phyloP scores from a whole-genome alignment of 2,329 filamentous ascomycete genomes.

The Moelleriella libera region DNA sequence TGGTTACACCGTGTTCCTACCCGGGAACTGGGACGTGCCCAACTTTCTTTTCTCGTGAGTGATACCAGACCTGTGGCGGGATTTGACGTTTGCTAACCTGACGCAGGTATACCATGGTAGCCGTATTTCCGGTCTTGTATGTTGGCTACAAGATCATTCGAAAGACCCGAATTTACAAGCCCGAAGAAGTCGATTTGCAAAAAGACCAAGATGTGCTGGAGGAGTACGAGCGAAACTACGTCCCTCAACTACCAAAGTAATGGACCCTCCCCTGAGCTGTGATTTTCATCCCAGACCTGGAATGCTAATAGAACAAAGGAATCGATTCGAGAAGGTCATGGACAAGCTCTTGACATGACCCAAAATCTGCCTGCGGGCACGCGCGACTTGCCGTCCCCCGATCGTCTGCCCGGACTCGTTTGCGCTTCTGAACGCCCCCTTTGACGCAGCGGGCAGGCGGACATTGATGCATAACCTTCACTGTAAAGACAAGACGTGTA shows the following conservation, averaged over 20 bases:
- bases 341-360: conserved; percentile 8
- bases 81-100: neutral
- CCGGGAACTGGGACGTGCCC: conserved; percentile 48
- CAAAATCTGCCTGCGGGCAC: neutral
- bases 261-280: no score
- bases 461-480: no score
- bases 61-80: no score
- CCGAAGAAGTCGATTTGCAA: conserved; percentile 47
- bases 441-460: no score
- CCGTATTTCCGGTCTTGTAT: conserved; percentile 55
- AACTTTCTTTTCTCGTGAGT: conserved; percentile 59
- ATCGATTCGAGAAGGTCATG: conserved; percentile 8
- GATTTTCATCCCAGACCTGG: conserved; percentile 5
- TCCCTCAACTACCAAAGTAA: conserved; percentile 38
- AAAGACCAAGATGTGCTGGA: conserved; percentile 52
- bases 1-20: conserved; percentile 62
- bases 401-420: no score
- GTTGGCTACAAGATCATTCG: conserved; percentile 58
- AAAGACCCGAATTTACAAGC: conserved; percentile 40
- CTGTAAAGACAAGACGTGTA: no score
- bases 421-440: no score
- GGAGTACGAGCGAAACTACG: conserved; percentile 49
- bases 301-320: conserved; percentile 5
- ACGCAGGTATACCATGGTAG: conserved; percentile 53
- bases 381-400: no score